Base-by-base conservation (phyloP, 2,329 filamentous ascomycete species). In the Ophiostoma triangulosporum region DNA sequence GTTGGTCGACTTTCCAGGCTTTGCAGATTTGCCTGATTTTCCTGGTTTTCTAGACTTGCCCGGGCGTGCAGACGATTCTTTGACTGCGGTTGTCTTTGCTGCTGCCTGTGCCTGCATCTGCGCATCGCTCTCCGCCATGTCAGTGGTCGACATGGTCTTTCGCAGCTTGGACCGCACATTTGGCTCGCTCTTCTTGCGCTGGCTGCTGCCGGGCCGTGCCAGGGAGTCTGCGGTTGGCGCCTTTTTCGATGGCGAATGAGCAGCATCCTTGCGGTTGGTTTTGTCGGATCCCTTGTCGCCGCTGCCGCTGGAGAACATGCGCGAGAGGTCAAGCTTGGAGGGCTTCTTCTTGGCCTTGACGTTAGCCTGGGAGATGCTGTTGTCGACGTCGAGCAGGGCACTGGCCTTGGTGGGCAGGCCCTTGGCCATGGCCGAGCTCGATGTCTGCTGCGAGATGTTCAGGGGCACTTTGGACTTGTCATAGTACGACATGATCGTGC, bases 391-490 rank as follows among this genome's bases (percentile, higher is more conserved):
- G 22, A 78, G 65, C 48, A 60, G 46, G 3, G 49, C 43, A 11
- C 68, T 69, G 0, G 71, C 67, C 59, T 78, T 78, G 45, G 67
- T 61, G 0, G 76, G 74, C 5, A 73, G 62, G 3, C 75, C 76
- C 59, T 76, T 78, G 22, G 76, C 75, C 71, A 80, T 80, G 56
- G 76, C 73, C 1, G 76, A 78, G 43, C 70, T 73, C 0, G 76
- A 78, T 0, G 77, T 79, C 61, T 80, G 77, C 60, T 79, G 77
- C 1, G 76, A 78, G 56, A 78, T 73, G n/a, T 74, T 69, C 5
- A 80, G 68, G 11, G 76, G 75, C 48, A 76, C 69, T 60, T 76
- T 77, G 5, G 73, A 63, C 60, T 75, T 74, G 64, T 80, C 76
- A 62, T 80, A 80, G 64, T 73, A 77, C 1, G 76, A 77, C 31